A percentile compares a stretch with the other conserved stretches of the same genome.
These are phyloP conservation scores for Auriscalpium orientale DNA, from an alignment of 768 basidiomycete genomes.

Conservation along the genomic window DNA sequence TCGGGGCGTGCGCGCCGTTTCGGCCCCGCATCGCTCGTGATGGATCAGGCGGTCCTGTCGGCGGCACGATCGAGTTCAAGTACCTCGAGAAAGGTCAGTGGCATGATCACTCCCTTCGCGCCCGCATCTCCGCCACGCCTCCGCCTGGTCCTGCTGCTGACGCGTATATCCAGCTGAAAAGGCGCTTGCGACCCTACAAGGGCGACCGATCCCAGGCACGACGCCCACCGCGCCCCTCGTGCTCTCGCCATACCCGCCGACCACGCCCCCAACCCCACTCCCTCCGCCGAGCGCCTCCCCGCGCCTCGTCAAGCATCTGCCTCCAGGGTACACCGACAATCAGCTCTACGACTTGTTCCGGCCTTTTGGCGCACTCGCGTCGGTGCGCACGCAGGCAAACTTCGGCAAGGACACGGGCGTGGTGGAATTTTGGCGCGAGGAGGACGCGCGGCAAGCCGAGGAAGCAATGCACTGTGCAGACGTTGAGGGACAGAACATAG, in stretches of 20 bases:
- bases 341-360: conserved; percentile 82
- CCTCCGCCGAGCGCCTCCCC: conserved; percentile 73
- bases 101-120: conserved; percentile 1
- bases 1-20: conserved; percentile 73
- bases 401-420: conserved; percentile 74
- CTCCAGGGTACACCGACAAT: conserved; percentile 55
- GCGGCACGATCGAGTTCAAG: conserved; percentile 81
- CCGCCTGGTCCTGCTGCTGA: conserved; percentile 5
- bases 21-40: conserved; percentile 70
- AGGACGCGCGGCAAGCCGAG: conserved; percentile 73
- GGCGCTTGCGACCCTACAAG: conserved; percentile 77
- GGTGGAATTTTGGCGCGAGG: conserved; percentile 84
- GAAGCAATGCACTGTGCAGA: conserved; percentile 80
- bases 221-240: conserved; percentile 53
- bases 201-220: conserved; percentile 58
- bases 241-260: conserved; percentile 80
- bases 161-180: conserved; percentile 61
- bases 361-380: conserved; percentile 76
- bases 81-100: conserved; percentile 68
- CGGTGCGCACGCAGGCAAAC: conserved; percentile 63
- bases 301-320: conserved; percentile 80
- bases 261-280: conserved; percentile 63
- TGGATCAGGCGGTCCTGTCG: conserved; percentile 39
- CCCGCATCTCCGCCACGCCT: neutral
- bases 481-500: conserved; percentile 77